Evolutionary conservation across 495 filamentous ascomycete genomes (phyloP).

Genomic region (Elasticomyces elasticus): DNA sequence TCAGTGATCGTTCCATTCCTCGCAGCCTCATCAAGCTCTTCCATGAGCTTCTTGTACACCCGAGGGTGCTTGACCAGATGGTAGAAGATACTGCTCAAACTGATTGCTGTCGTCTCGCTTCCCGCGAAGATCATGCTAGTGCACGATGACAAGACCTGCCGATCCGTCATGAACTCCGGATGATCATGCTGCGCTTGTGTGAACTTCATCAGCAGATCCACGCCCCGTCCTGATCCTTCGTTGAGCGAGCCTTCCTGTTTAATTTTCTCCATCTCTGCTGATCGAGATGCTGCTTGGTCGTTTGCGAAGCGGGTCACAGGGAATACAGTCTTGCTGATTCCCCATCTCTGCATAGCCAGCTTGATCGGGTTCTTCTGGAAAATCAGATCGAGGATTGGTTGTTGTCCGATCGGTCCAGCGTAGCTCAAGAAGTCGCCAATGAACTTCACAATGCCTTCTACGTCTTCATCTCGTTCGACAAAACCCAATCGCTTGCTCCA

Average conservation of each 20-base stretch:
- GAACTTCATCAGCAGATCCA: constrained; percentile 42
- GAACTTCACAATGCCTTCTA: constrained; percentile 35
- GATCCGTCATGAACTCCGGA: constrained; percentile 56
- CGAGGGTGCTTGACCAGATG: constrained; percentile 31
- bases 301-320: constrained; percentile 53
- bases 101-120: constrained; percentile 37
- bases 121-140: constrained; percentile 53
- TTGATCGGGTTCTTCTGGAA: constrained; percentile 44
- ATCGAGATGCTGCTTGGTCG: constrained; percentile 45
- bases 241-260: constrained; percentile 29
- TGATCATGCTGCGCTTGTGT: constrained; percentile 37
- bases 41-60: constrained; percentile 32
- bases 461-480: constrained; percentile 33
- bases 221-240: constrained; percentile 31
- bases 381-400: constrained; percentile 42
- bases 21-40: constrained; percentile 33
- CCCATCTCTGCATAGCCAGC: constrained; percentile 29
- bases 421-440: constrained; percentile 39
- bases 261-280: constrained; percentile 35
- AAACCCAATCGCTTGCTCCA: constrained; percentile 35
- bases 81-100: constrained; percentile 33
- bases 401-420: constrained; percentile 41
- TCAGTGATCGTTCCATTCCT: constrained; percentile 27
- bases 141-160: constrained; percentile 54
- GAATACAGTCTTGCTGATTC: constrained; percentile 46